phyloP scores from a whole-genome alignment of 306 rosid species.

The Calophaca sinica region DNA sequence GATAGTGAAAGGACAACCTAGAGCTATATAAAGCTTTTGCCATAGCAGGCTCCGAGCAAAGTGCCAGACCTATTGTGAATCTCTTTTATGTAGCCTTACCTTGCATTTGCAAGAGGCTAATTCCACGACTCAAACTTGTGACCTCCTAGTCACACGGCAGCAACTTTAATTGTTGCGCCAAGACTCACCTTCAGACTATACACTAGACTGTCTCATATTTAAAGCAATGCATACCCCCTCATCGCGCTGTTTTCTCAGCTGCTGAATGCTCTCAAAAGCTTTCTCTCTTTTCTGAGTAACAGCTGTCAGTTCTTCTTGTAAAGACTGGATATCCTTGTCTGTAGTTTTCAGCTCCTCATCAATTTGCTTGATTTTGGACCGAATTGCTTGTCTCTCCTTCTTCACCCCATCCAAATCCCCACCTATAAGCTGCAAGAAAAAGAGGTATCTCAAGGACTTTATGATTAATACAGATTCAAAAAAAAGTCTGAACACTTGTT shows the following conservation, averaged over 20 bases:
- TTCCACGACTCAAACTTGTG: no score
- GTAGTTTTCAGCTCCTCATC: constrained; percentile 66
- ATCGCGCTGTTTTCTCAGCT: constrained; percentile 76
- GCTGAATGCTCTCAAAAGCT: constrained; percentile 68
- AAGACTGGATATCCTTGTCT: constrained; percentile 68
- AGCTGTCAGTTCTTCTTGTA: constrained; percentile 70
- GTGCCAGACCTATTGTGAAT: no score
- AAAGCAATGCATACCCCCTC: constrained; percentile 70
- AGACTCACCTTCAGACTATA: not conserved
- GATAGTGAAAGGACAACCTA: no score
- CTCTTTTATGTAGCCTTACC: no score
- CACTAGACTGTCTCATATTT: constrained; percentile 6
- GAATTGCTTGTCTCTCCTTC: constrained; percentile 79
- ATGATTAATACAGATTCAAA: not conserved
- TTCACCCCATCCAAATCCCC: constrained; percentile 91
- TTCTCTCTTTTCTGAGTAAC: constrained; percentile 75
- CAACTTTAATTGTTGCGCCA: no score
- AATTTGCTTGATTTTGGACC: constrained; percentile 84
- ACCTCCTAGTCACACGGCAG: no score
- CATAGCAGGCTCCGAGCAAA: no score
- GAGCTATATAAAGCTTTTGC: no score
- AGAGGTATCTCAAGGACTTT: constrained; percentile 32
- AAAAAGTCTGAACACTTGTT: constrained; percentile 13
- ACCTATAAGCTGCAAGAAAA: constrained; percentile 71
- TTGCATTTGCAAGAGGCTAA: no score